A percentile compares a stretch with the other conserved stretches of the same genome.
These are phyloP conservation scores for Colletotrichum lentis DNA, from an alignment of 2,329 filamentous ascomycete genomes.

Conservation along the genomic window DNA sequence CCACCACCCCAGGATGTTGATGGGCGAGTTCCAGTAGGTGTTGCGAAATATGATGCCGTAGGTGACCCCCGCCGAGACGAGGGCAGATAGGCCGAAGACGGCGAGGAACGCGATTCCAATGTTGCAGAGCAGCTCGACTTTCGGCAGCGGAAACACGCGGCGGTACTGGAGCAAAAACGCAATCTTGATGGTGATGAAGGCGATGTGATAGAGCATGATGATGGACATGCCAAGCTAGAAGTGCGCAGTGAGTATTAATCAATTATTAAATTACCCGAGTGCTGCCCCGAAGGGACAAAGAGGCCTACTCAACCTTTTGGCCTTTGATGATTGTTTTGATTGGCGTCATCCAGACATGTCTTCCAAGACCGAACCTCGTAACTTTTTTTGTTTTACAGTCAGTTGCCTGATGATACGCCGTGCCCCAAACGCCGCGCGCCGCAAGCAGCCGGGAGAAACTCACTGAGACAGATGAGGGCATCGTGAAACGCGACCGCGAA, in stretches of 20 bases:
- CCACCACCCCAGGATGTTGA: constrained; percentile 34
- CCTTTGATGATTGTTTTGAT: background rate
- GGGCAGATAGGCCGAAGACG: constrained; percentile 28
- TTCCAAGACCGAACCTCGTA: constrained; percentile 39
- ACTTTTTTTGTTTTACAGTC: background rate
- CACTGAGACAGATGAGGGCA: constrained; percentile 37
- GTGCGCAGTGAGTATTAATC: constrained; percentile 34
- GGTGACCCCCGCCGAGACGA: constrained; percentile 24
- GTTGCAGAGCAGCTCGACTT: constrained; percentile 36
- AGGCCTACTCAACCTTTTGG: constrained; percentile 11
- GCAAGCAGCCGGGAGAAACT: background rate
- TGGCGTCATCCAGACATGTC: constrained; percentile 24
- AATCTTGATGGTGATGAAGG: constrained; percentile 46
- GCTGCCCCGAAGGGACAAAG: too few species aligned
- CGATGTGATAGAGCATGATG: constrained; percentile 45
- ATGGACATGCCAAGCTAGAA: constrained; percentile 41
- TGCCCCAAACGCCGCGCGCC: too few species aligned
- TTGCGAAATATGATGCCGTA: background rate
- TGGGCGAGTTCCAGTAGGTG: background rate
- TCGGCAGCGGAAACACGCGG: constrained; percentile 42
- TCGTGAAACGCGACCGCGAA: constrained; percentile 32
- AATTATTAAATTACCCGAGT: too few species aligned
- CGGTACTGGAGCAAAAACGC: constrained; percentile 51
- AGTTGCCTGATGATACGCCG: background rate
- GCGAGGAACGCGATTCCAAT: constrained; percentile 30